Percentiles rank a stretch among this genome's conserved stretches.
phyloP scores from a whole-genome alignment of 768 basidiomycete genomes.

The Calvatia gigantea region DNA sequence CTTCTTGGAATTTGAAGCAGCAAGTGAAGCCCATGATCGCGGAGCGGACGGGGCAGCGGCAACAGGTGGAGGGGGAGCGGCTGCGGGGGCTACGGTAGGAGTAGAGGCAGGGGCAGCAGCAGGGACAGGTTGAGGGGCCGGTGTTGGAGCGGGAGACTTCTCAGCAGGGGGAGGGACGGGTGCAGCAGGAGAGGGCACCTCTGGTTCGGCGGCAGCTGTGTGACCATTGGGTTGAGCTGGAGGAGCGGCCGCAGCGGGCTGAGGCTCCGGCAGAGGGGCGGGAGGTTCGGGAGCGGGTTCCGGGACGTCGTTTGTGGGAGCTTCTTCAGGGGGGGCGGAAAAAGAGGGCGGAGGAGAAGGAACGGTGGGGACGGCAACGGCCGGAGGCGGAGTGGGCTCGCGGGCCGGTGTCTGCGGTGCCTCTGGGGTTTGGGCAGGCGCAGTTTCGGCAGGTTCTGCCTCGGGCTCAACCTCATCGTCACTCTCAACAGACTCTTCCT shows the following conservation, averaged over 20 bases:
- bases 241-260: slow-evolving; percentile 20
- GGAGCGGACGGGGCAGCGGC: slow-evolving; percentile 46
- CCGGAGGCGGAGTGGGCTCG: slow-evolving; percentile 33
- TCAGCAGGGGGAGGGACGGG: slow-evolving; percentile 20
- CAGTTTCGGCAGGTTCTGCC: slow-evolving; percentile 30
- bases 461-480: slow-evolving; percentile 56
- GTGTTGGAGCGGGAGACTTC: slow-evolving; percentile 25
- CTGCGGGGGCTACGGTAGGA: slow-evolving; percentile 23
- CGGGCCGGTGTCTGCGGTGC: slow-evolving; percentile 17
- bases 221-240: slow-evolving; percentile 32
- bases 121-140: slow-evolving; percentile 29
- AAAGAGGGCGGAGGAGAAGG: slow-evolving; percentile 24
- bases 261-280: slow-evolving; percentile 28
- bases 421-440: slow-evolving; percentile 29
- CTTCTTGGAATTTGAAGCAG: slow-evolving; percentile 75
- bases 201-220: slow-evolving; percentile 34
- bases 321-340: slow-evolving; percentile 31
- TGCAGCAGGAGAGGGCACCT: slow-evolving; percentile 24
- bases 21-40: slow-evolving; percentile 90
- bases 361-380: slow-evolving; percentile 25
- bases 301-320: slow-evolving; percentile 37
- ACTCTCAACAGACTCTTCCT: slow-evolving; percentile 85
- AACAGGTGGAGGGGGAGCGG: slow-evolving; percentile 26
- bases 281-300: slow-evolving; percentile 34
- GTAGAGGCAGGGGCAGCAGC: slow-evolving; percentile 27